Evolutionary conservation across 306 rosid species (phyloP).

Genomic region (Quillaja saponaria): DNA sequence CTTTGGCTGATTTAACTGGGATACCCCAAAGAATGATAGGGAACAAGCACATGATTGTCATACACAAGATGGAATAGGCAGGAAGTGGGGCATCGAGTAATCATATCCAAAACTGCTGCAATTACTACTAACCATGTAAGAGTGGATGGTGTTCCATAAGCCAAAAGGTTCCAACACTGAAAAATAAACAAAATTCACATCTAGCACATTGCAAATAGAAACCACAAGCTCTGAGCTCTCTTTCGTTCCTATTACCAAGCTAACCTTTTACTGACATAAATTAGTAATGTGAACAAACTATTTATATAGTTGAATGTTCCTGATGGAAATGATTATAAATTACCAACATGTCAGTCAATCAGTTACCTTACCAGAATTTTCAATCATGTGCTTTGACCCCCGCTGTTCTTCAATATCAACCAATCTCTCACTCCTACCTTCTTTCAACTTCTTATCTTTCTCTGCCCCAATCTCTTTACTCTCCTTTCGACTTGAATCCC

Average conservation of each 20-base stretch:
- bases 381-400: conserved; percentile 52
- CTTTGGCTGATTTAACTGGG: too few relatives aligned
- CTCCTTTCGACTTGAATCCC: conserved; percentile 79
- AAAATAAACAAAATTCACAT: not conserved
- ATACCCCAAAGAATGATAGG: too few relatives aligned
- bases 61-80: too few relatives aligned
- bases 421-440: conserved; percentile 64
- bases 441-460: conserved; percentile 72
- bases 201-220: not conserved
- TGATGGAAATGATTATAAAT: too few relatives aligned
- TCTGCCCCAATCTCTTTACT: conserved; percentile 55
- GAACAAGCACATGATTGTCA: too few relatives aligned
- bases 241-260: too few relatives aligned
- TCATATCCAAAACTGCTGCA: not conserved
- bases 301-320: too few relatives aligned
- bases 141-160: too few relatives aligned
- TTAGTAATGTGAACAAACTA: too few relatives aligned
- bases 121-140: too few relatives aligned
- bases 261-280: too few relatives aligned
- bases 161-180: not conserved
- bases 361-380: conserved; percentile 85
- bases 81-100: not conserved
- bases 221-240: not conserved
- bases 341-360: conserved; percentile 9
- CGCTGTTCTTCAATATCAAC: conserved; percentile 66